Evolutionary conservation across 768 basidiomycete genomes (phyloP).

Genomic region (Calvatia gigantea): DNA sequence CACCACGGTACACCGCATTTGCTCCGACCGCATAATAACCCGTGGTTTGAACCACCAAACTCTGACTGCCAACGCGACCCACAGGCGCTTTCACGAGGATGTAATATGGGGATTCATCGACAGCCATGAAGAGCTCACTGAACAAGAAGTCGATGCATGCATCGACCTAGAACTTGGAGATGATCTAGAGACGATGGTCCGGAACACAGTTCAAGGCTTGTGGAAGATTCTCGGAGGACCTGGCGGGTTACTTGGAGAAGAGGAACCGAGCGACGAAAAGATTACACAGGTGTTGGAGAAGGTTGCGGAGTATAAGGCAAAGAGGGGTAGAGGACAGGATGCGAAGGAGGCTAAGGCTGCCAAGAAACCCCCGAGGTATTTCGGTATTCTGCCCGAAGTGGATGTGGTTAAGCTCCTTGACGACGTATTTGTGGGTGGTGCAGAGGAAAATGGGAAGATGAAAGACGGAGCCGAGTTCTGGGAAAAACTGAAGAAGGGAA

Average conservation of each 20-base stretch:
- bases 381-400: conserved; percentile 71
- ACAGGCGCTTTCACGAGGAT: conserved; percentile 61
- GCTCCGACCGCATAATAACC: conserved; percentile 64
- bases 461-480: conserved; percentile 40
- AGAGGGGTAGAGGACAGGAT: conserved; percentile 21
- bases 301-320: conserved; percentile 30
- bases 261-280: conserved; percentile 49
- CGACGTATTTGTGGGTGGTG: conserved; percentile 30
- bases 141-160: conserved; percentile 57
- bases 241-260: conserved; percentile 49
- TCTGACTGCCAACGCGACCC: conserved; percentile 52
- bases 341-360: conserved; percentile 28
- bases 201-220: conserved; percentile 56
- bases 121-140: conserved; percentile 54
- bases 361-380: conserved; percentile 58
- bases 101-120: conserved; percentile 81
- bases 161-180: conserved; percentile 58
- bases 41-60: conserved; percentile 88
- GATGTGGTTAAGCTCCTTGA: conserved; percentile 51
- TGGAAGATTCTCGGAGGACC: conserved; percentile 2
- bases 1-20: conserved; percentile 68
- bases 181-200: conserved; percentile 49
- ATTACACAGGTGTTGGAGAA: conserved; percentile 56
- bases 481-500: conserved; percentile 35
- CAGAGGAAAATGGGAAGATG: conserved; percentile 20